These are phyloP conservation scores for Cornus florida DNA, from an alignment of 148 eudicot species.

Conservation along the genomic window DNA sequence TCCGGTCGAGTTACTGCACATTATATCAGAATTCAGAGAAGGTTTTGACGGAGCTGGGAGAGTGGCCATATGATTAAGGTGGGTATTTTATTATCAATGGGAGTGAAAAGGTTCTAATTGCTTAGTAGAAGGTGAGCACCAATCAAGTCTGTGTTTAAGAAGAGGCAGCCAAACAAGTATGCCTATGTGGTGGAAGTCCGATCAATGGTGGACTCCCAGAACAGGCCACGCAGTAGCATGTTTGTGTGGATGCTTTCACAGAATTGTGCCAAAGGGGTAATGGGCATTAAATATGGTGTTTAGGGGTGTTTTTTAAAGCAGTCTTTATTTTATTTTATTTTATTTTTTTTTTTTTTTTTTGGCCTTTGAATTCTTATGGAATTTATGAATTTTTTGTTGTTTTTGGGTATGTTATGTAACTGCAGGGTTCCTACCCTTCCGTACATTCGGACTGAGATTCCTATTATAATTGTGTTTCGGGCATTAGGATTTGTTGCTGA, in stretches of 20 bases:
- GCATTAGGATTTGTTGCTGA: slow-evolving; percentile 98
- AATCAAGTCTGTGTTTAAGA: too few relatives aligned
- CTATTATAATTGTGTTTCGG: slow-evolving; percentile 89
- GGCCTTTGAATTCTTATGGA: not conserved
- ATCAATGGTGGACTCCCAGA: slow-evolving; percentile 97
- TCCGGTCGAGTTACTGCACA: slow-evolving; percentile 98
- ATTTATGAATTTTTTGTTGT: too few relatives aligned
- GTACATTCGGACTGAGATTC: slow-evolving; percentile 88
- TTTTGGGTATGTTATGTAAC: too few relatives aligned
- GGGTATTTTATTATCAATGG: slow-evolving; percentile 99
- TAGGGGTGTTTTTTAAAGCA: too few relatives aligned
- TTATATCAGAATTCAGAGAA: slow-evolving; percentile 92
- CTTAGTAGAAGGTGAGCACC: too few relatives aligned
- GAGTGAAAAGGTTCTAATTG: slow-evolving; percentile 96
- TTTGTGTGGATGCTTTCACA: slow-evolving; percentile 91
- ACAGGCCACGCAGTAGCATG: slow-evolving; percentile 97
- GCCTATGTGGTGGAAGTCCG: too few relatives aligned
- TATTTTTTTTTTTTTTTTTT: not conserved
- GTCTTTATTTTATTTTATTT: too few relatives aligned
- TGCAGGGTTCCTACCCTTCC: slow-evolving; percentile 96
- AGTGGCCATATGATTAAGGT: slow-evolving; percentile 97
- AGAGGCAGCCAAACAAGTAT: too few relatives aligned
- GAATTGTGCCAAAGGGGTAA: too few relatives aligned
- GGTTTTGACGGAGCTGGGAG: slow-evolving; percentile 97
- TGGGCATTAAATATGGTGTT: too few relatives aligned